phyloP scores from a whole-genome alignment of 129 eudicot species.

The Pseudognaphalium luteoalbum region DNA sequence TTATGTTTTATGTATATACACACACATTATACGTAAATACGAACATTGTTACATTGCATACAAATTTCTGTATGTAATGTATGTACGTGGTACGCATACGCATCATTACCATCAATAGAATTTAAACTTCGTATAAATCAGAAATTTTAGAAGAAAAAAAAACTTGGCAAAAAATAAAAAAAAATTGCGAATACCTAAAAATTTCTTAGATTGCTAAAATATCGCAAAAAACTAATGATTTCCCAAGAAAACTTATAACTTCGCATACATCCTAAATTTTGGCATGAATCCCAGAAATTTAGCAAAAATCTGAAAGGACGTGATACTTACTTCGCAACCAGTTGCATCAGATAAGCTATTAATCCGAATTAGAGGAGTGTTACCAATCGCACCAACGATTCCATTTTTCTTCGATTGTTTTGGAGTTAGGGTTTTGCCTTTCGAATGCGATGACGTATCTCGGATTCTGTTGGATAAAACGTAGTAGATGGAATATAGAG shows the following conservation, averaged over 20 bases:
- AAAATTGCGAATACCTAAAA: background rate
- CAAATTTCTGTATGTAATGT: background rate
- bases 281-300: background rate
- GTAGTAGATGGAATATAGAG: conserved; percentile 46
- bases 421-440: conserved; percentile 5
- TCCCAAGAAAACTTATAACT: too few species aligned
- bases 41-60: too few species aligned
- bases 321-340: conserved; percentile 70
- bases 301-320: background rate
- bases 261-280: background rate
- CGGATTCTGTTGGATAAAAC: conserved; percentile 29
- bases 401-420: conserved; percentile 49
- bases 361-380: conserved; percentile 89
- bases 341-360: conserved; percentile 92
- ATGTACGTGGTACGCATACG: background rate
- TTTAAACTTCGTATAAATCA: background rate
- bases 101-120: background rate
- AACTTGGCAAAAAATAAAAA: too few species aligned
- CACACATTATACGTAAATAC: too few species aligned
- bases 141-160: background rate
- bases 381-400: conserved; percentile 71
- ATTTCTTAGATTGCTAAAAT: too few species aligned
- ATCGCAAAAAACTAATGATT: too few species aligned
- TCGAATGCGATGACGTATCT: conserved; percentile 12
- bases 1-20: too few species aligned